Percentiles rank a stretch among this genome's conserved stretches.
Conservation (phyloP, 345 rosid genomes). For the Psidium friedrichsthalianum region DNA sequence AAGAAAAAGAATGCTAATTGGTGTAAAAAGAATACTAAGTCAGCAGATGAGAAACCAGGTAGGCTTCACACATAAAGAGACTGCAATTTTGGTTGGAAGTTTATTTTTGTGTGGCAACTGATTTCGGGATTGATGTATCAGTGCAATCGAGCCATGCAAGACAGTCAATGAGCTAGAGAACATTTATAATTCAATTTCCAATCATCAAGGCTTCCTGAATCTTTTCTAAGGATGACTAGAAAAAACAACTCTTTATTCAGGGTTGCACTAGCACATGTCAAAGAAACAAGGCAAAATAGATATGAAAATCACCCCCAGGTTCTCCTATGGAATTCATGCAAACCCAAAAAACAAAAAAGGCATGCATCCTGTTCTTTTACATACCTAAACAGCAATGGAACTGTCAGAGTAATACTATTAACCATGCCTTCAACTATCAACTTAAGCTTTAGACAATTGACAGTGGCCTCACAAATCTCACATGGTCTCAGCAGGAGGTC, state of each 20-base stretch:
- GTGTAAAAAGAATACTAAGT: background rate
- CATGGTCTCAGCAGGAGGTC: too few species aligned
- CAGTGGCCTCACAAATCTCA: too few species aligned
- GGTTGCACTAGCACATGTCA: background rate
- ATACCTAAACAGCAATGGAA: background rate
- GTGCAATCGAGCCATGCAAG: background rate
- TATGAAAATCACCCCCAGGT: background rate
- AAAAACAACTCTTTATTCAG: background rate
- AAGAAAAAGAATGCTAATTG: background rate
- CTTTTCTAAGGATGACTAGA: background rate
- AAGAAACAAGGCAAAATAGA: background rate
- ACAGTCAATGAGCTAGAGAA: background rate
- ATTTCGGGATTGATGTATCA: background rate
- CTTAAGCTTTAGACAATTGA: too few species aligned
- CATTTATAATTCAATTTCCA: background rate
- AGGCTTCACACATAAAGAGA: background rate
- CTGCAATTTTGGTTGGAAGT: background rate
- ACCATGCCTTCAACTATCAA: too few species aligned
- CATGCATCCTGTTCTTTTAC: background rate
- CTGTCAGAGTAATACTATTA: too few species aligned
- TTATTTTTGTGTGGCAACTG: background rate
- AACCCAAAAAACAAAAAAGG: background rate
- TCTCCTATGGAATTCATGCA: background rate
- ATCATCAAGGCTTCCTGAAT: background rate
- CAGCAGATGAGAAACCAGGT: background rate